These are phyloP conservation scores for Saccharomycopsis sp. DNA, from an alignment of 805 yeast genomes.

Conservation along the genomic window DNA sequence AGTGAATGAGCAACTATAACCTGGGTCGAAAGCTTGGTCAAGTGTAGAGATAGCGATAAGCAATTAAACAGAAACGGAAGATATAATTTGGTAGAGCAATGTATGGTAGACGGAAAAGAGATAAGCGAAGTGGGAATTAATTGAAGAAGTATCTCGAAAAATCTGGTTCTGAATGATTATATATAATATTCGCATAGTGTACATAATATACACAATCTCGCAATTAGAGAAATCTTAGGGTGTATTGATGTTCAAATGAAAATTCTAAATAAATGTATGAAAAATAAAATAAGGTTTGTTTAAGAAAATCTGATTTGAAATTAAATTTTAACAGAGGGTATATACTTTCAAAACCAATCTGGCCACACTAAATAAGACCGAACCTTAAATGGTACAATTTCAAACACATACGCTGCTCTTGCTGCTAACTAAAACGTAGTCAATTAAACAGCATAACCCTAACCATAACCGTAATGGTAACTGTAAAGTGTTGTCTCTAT, in stretches of 20 bases:
- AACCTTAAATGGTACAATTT: background rate
- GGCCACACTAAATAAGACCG: background rate
- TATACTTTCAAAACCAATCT: constrained; percentile 1
- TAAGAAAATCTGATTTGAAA: background rate
- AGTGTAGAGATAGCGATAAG: no score
- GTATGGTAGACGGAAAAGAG: background rate
- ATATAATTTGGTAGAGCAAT: no score
- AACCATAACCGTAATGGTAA: background rate
- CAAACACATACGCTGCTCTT: background rate
- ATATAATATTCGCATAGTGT: background rate
- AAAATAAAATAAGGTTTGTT: background rate
- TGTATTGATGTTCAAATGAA: background rate
- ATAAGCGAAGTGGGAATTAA: background rate
- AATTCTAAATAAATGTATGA: background rate
- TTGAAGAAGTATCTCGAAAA: background rate
- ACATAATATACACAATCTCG: background rate
- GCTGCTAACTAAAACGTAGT: background rate
- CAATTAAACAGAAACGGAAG: no score
- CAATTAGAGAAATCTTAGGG: background rate
- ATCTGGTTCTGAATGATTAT: background rate
- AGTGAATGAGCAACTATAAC: background rate
- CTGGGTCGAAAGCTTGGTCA: background rate
- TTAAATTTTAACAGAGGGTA: background rate
- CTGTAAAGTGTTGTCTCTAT: background rate
- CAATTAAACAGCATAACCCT: background rate